Conservation (phyloP, 2,329 filamentous ascomycete species). For the Calonectria multiphialidica region DNA sequence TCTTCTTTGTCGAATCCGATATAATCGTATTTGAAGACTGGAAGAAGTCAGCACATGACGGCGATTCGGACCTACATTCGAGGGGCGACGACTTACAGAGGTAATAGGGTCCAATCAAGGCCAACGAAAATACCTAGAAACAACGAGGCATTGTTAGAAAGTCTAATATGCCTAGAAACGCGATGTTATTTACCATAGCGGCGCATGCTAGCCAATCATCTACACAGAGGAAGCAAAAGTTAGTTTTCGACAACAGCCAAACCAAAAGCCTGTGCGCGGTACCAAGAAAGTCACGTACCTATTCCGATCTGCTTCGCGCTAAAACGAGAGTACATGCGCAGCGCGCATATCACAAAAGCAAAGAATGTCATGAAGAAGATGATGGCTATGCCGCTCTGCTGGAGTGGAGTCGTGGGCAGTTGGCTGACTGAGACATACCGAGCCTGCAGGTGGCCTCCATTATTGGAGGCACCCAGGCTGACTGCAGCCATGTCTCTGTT, state of each 20-base stretch:
- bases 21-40: conserved; percentile 36
- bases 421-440: conserved; percentile 28
- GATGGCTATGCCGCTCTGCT: conserved; percentile 34
- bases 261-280: background rate
- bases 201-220: conserved; percentile 33
- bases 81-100: conserved; percentile 22
- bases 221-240: background rate
- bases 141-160: background rate
- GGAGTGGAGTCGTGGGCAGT: conserved; percentile 29
- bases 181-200: conserved; percentile 28
- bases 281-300: conserved; percentile 19
- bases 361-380: conserved; percentile 34
- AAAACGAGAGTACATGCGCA: conserved; percentile 34
- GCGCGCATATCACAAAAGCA: conserved; percentile 25
- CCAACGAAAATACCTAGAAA: conserved; percentile 30
- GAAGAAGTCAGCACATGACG: background rate
- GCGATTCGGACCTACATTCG: fast-evolving
- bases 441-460: conserved; percentile 7
- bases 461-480: background rate
- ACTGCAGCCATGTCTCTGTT: background rate
- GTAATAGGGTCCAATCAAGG: conserved; percentile 30
- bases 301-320: conserved; percentile 32
- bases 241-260: background rate
- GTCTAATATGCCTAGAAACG: background rate
- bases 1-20: conserved; percentile 26